Base-by-base conservation (phyloP, 306 rosid genomes). In the Pterocarpus santalinus region DNA sequence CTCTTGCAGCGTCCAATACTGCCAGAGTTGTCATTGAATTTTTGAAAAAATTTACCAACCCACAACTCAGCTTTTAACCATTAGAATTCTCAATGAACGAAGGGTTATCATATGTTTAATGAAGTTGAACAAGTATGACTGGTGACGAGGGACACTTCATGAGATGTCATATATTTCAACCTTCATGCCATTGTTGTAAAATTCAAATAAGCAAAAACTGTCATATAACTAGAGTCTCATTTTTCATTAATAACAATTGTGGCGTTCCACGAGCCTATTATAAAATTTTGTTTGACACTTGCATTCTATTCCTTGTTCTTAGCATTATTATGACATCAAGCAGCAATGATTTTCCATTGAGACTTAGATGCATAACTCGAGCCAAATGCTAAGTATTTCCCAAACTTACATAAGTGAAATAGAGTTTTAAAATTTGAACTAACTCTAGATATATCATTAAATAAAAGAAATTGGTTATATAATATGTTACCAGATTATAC, bases 1-100 rank as follows among this genome's bases (percentile, higher is more conserved):
- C 90, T 32, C 88, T 90, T 44, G 93, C 91, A 41, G 89, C 93
- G 32, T 44, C 56, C 13, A 86, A 86, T 15, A 44, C 87, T 65
- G 88, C 79, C 69, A 82, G 73, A 62, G 84, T 65, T 3, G 88
- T 86, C 6, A 2, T 77, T 80, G 68, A 66, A 2, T 84, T 86
- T 53, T 36, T 89, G 60, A 82, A 76, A 22, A 66, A 36, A 44
- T 38, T 15, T 83, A 8, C 46, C 81, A 10, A 66, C 65, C 1
- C 6, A 65, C 12, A 43, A 62, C 7, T 28, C 6, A 13, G 13
- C 1, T 33, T n/a, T 57, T 33, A 33, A 8, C 15, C 1, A 16
- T 49, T 55, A 17, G 8, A 16, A 10, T 17, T 70, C 72, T 60
- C 33, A 34, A 9, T 60, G 36, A 22, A 16, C 28, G 2, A 16